Base-by-base conservation (phyloP, 1,284 basidiomycete species). In the Ustilago shanxiensis region DNA sequence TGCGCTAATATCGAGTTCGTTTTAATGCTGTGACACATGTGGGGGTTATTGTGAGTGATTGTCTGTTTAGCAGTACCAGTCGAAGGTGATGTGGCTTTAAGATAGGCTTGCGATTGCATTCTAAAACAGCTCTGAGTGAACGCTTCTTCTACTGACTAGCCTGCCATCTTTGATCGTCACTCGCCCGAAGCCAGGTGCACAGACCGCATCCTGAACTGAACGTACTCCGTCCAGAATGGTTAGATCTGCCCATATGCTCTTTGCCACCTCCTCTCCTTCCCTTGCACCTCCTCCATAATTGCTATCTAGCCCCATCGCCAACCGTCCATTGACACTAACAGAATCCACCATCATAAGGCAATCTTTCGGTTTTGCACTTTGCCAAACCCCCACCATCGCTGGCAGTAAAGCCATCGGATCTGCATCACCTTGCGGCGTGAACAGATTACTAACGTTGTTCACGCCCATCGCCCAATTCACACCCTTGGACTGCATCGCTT, bases 381-480 rank as follows among this genome's bases (percentile, higher is more conserved):
- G 77, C 74, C 74, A 79, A 16, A 79, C 55, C 1, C 44, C 71
- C 5, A 78, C 75, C 50, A 74, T 54, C 22, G 37, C 49, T 11
- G 78, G 78, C 29, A 79, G 45, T 26, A 79, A 22, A 3, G 74
- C 67, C 0, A 79, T 35, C 3, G 78, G 78, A 50, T 79, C 78
- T 3, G 63, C 71, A 44, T 79, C 76, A 20, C 78, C 78, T 33
- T 79, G 78, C 0, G 78, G 78, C 14, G 75, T 78, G 28, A 79
- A 79, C 13, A 79, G 69, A 52, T 79, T 79, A 24, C 54, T 60
- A 13, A 79, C 68, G 29, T 79, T 79, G 66, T 74, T 79, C 13
- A 79, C 62, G 9, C 71, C 67, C 49, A 71, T 67, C 3, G 62
- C 60, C 49, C 65, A 70, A 18, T 64, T 62, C 18, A 62, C 59